Conservation (phyloP, 129 eudicot species). For the Rutidosis leptorrhynchoides region DNA sequence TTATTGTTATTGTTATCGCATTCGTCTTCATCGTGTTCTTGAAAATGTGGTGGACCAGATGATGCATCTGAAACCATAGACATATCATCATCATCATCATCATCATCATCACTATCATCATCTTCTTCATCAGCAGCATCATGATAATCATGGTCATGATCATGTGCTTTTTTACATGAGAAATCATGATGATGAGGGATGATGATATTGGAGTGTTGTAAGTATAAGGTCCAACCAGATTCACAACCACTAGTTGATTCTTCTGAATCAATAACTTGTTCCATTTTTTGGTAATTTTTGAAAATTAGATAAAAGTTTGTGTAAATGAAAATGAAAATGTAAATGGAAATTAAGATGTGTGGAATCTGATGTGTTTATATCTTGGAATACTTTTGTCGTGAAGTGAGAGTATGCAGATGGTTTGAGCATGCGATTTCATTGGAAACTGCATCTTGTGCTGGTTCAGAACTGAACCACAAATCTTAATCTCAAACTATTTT, state of each 20-base stretch:
- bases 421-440: slow-evolving; percentile 20
- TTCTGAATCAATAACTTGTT: slow-evolving; percentile 44
- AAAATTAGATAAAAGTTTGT: no score
- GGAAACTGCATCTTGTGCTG: slow-evolving; percentile 42
- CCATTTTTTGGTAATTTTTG: no score
- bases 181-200: slow-evolving; percentile 26
- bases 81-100: slow-evolving; percentile 58
- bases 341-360: slow-evolving; percentile 13
- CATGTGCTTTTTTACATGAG: slow-evolving; percentile 14
- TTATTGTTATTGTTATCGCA: background rate
- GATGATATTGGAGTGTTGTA: slow-evolving; percentile 51
- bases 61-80: slow-evolving; percentile 94
- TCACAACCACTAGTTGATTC: slow-evolving; percentile 70
- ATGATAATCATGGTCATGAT: slow-evolving; percentile 26
- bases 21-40: slow-evolving; percentile 36
- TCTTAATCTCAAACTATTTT: background rate
- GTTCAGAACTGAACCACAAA: background rate
- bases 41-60: slow-evolving; percentile 77
- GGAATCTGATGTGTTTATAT: slow-evolving; percentile 32
- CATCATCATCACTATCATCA: no score
- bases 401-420: slow-evolving; percentile 32
- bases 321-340: no score
- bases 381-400: slow-evolving; percentile 52
- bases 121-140: slow-evolving; percentile 43
- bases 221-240: slow-evolving; percentile 88